phyloP scores from a whole-genome alignment of 2,329 filamentous ascomycete genomes.

The Hypoxylon rubiginosum region DNA sequence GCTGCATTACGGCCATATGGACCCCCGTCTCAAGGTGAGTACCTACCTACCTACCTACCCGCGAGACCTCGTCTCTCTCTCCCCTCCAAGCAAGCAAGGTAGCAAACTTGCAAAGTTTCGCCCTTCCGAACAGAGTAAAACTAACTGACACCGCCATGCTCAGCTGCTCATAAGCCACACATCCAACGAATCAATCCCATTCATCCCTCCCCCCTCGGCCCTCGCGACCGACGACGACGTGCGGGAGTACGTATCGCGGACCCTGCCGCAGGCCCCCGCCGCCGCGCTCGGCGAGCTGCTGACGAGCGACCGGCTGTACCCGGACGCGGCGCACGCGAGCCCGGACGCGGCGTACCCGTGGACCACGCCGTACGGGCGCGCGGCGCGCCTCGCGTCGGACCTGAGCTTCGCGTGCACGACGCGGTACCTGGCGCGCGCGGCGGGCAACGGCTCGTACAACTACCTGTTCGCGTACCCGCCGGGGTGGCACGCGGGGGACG shows the following conservation, averaged over 20 bases:
- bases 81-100: neutral
- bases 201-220: constrained; percentile 51
- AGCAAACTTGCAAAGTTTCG: neutral
- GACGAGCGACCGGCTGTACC: constrained; percentile 59
- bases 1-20: constrained; percentile 42
- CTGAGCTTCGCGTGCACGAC: constrained; percentile 65
- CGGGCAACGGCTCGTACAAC: constrained; percentile 60
- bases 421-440: constrained; percentile 62
- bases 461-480: constrained; percentile 68
- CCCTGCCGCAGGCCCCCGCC: constrained; percentile 37
- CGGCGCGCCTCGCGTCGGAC: constrained; percentile 59
- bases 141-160: neutral
- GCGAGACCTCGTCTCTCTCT: neutral
- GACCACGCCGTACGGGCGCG: constrained; percentile 58
- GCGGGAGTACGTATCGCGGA: constrained; percentile 25
- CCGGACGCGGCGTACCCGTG: constrained; percentile 59
- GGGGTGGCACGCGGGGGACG: constrained; percentile 65
- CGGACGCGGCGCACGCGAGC: constrained; percentile 54
- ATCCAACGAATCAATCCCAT: constrained; percentile 62
- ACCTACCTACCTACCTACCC: too few relatives aligned
- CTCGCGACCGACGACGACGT: constrained; percentile 56
- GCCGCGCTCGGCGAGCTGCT: constrained; percentile 57
- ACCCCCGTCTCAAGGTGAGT: constrained; percentile 37
- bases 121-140: neutral
- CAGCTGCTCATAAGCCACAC: constrained; percentile 53